Base-by-base conservation (phyloP, 805 yeast species). In the Ogataea siamensis region DNA sequence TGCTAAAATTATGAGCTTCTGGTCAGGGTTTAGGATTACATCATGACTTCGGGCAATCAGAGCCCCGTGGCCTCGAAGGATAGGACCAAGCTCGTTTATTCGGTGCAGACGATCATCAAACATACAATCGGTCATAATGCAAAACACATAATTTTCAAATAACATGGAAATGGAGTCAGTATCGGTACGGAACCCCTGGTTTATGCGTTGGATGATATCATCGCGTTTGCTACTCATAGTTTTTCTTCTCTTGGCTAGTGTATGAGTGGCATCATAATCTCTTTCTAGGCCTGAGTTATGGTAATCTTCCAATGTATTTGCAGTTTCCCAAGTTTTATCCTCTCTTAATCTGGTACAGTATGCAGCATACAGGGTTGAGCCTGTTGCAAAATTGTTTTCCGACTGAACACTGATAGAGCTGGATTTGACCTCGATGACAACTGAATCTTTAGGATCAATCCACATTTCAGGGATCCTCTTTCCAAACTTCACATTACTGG, bases 371-470 rank as follows among this genome's bases (percentile, higher is more conserved):
- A 91, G 63, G 0, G 96, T 86, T 5, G 81, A 68, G 0, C 80
- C 85, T 0, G 79, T 76, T 2, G 78, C 79, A 49, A 77, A 88
- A 2, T 68, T 67, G 9, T 54, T 58, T 12, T 61, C 66, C 2
- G 59, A 55, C 0, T 73, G 60, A 9, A 66, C 57, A 42, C 78
- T 80, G 5, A 87, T 67, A 3, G 88, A 78, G 29, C 95, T 67
- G 0, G 95, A 94, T 54, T 84, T 87, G 12, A 89, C 77, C 55
- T 88, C 95, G 6, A 91, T 52, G 0, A 91, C 91, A 3, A 89
- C 54, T 1, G 95, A 83, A 19, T 84, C 76, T 25, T 68, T 64
- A 0, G 97, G 97, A 41, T 78, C 66, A 18, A 91, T 83, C 94
- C 96, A 89, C 42, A 70, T 73, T 21, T 71, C 76, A 0, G 96